phyloP scores from a whole-genome alignment of 2,329 filamentous ascomycete genomes.

The Chaetomium sp. region DNA sequence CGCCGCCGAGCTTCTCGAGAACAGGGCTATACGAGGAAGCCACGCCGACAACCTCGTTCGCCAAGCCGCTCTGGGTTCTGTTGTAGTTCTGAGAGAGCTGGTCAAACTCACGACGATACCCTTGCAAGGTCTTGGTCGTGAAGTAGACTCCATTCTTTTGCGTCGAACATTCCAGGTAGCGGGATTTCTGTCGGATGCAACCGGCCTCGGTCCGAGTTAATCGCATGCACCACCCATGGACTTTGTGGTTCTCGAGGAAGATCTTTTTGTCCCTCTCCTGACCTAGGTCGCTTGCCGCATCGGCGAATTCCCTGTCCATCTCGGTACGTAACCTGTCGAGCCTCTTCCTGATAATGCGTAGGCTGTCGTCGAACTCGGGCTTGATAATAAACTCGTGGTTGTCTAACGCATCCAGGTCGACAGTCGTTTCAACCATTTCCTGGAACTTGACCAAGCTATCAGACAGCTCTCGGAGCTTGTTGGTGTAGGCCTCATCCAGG shows the following conservation, averaged over 20 bases:
- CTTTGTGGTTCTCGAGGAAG: slow-evolving; percentile 93
- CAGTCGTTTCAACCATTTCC: slow-evolving; percentile 98
- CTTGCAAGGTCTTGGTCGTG: slow-evolving; percentile 79
- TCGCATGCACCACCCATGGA: slow-evolving; percentile 95
- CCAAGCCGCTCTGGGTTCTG: slow-evolving; percentile 86
- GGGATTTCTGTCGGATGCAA: slow-evolving; percentile 87
- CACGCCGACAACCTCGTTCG: slow-evolving; percentile 88
- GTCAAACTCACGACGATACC: slow-evolving; percentile 85
- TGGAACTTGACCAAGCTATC: slow-evolving; percentile 82
- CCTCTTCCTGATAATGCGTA: slow-evolving; percentile 86
- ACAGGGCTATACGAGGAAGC: slow-evolving; percentile 94
- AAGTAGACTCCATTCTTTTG: slow-evolving; percentile 99
- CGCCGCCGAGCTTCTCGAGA: slow-evolving; percentile 81
- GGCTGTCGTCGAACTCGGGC: slow-evolving; percentile 89
- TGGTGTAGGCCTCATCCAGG: slow-evolving; percentile 83
- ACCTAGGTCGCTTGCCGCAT: slow-evolving; percentile 76
- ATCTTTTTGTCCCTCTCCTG: slow-evolving; percentile 98
- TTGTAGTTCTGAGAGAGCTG: slow-evolving; percentile 95
- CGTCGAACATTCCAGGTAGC: slow-evolving; percentile 93
- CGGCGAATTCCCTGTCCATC: slow-evolving; percentile 79
- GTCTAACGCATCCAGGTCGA: slow-evolving; percentile 92
- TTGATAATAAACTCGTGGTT: slow-evolving; percentile 99
- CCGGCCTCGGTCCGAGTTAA: slow-evolving; percentile 88
- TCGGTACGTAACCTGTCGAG: slow-evolving; percentile 80
- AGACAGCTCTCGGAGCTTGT: slow-evolving; percentile 74